Evolutionary conservation across 2,329 filamentous ascomycete species (phyloP).

Genomic region (Daldinia sp.): DNA sequence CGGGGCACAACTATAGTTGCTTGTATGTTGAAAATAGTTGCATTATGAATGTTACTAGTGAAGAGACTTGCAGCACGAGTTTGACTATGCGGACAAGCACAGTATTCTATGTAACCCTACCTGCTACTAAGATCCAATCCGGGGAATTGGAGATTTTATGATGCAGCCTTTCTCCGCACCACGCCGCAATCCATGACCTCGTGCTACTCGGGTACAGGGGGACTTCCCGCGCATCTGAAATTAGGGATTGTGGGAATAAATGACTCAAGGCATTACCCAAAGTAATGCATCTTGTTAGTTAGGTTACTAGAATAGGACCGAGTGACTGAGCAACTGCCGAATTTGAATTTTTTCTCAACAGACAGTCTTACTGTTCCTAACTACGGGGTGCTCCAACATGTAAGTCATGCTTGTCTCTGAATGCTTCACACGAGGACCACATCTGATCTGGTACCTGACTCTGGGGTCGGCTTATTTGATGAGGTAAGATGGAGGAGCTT

Average conservation of each 20-base stretch:
- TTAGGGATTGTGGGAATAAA: conserved; percentile 1
- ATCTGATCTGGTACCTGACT: background rate
- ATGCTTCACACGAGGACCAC: background rate
- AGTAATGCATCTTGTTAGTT: background rate
- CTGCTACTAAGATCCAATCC: conserved; percentile 33
- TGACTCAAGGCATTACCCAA: conserved; percentile 12
- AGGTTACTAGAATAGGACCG: conserved; percentile 1
- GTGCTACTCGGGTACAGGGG: conserved; percentile 8
- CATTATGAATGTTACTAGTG: conserved; percentile 15
- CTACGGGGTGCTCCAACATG: background rate
- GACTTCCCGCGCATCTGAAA: background rate
- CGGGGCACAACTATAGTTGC: conserved; percentile 7
- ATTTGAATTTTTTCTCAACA: conserved; percentile 4
- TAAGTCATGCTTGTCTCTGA: background rate
- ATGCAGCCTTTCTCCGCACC: conserved; percentile 37
- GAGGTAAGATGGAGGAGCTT: background rate
- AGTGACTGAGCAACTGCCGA: conserved; percentile 14
- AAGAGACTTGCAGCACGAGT: conserved; percentile 23
- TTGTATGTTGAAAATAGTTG: conserved; percentile 16
- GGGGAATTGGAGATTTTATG: conserved; percentile 24
- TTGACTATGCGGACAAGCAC: conserved; percentile 26
- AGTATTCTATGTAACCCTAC: conserved; percentile 37
- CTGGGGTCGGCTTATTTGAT: background rate
- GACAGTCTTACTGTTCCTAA: background rate
- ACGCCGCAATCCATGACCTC: conserved; percentile 26